Evolutionary conservation across 2,329 filamentous ascomycete genomes (phyloP).

Genomic region (Thermomyces lanuginosus): DNA sequence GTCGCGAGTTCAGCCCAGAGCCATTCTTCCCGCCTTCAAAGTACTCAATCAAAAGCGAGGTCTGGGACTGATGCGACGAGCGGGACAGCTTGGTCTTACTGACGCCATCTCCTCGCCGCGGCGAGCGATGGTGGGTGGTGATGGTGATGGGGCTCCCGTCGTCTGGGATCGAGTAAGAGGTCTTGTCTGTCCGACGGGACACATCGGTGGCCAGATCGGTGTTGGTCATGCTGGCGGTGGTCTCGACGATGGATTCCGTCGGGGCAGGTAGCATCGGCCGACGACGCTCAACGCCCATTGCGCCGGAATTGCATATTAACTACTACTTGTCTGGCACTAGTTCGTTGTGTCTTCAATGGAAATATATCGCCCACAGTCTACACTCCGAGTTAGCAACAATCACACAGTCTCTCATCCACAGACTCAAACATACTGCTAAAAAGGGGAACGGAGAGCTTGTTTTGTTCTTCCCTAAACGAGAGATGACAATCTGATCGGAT

Average conservation of each 20-base stretch:
- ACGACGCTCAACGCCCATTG: conserved; percentile 34
- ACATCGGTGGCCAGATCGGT: conserved; percentile 35
- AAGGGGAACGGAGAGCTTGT: no score
- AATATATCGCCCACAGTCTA: no score
- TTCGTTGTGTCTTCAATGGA: no score
- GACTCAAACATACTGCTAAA: no score
- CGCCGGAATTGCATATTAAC: no score
- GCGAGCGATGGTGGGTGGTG: conserved; percentile 40
- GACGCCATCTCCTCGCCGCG: conserved; percentile 42
- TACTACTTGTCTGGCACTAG: no score
- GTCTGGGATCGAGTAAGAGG: conserved; percentile 35
- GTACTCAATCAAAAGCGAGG: conserved; percentile 84
- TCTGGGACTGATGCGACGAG: conserved; percentile 52
- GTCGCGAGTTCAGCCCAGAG: conserved; percentile 45
- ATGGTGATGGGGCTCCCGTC: conserved; percentile 72
- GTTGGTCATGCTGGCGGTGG: conserved; percentile 26
- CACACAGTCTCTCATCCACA: no score
- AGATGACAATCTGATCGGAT: no score
- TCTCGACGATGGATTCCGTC: conserved; percentile 34
- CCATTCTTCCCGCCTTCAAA: conserved; percentile 60
- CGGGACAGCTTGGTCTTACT: conserved; percentile 35
- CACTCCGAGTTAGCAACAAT: no score
- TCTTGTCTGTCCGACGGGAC: conserved; percentile 34
- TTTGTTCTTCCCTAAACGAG: no score
- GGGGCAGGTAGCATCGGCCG: conserved; percentile 34